Base-by-base conservation (phyloP, 2,329 filamentous ascomycete genomes). In the Pestalotiopsis sp. region DNA sequence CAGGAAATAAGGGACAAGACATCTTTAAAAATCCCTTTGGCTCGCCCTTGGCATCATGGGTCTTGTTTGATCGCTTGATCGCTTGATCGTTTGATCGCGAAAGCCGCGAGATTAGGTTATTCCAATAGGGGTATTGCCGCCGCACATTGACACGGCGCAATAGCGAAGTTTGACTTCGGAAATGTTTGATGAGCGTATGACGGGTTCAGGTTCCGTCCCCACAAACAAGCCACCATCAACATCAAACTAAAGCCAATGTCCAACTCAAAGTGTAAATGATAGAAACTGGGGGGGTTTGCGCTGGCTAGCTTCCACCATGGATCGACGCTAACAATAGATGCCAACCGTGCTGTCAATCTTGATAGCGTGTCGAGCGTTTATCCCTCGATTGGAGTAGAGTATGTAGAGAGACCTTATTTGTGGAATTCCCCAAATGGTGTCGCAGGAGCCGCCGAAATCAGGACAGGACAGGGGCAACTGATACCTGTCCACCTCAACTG, bases 301-400 rank as follows among this genome's bases (percentile, higher is more conserved):
- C 59, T 49, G 31, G 64, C 45, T 58, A 66, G 64, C 45, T 66
- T 4, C 20, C 41, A 64, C 61, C 67, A 38, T 61, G 61, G 61
- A 68, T 68, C 67, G 67, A 41, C 67, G 63, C 67, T 68, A 68
- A 58, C 36, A 61, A 56, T 38, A 61, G 31, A 65, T 68, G 67
- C 67, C 67, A 61, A 56, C 56, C 59, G 65, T 68, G 67, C 67
- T 62, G 63, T 68, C 67, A 36, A 65, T 65, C 67, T 68, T 62
- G 61, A 57, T 67, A 68, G 61, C 49, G 61, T 61, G 52, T 58
- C n/a, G 17, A 20, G 20, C 20, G 57, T 59, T n/a, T 36, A 13
- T 36, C 23, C 23, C 57, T 45, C 56, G 64, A 52, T 52, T 36
- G 31, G 31, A 36, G 31, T 36, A 36, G 31, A 36, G 31, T 36